Conservation (phyloP, 768 basidiomycete genomes). For the Leucocoprinus leucothites region DNA sequence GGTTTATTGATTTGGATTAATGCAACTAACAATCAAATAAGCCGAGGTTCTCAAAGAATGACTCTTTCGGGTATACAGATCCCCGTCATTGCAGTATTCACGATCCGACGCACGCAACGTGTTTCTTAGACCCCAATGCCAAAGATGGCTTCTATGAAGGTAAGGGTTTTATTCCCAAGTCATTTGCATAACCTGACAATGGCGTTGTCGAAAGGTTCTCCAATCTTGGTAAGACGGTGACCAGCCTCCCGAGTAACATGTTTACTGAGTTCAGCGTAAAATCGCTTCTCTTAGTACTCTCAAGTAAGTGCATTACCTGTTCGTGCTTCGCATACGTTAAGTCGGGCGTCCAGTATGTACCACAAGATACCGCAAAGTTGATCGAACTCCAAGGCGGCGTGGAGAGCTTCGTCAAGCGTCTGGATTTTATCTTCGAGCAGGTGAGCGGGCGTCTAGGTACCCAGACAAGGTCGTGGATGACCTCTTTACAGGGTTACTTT, state of each 20-base stretch:
- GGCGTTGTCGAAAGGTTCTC: slow-evolving; percentile 38
- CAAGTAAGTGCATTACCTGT: slow-evolving; percentile 33
- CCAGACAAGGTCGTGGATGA: neutral
- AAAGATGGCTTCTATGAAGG: slow-evolving; percentile 65
- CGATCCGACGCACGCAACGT: slow-evolving; percentile 53
- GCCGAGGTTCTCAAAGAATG: slow-evolving; percentile 49
- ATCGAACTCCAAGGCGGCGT: slow-evolving; percentile 59
- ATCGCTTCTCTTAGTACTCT: slow-evolving; percentile 41
- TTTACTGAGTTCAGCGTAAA: neutral
- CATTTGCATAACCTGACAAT: neutral
- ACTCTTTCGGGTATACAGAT: slow-evolving; percentile 61
- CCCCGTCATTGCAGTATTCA: slow-evolving; percentile 66
- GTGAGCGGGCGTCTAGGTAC: slow-evolving; percentile 19
- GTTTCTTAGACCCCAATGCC: slow-evolving; percentile 53
- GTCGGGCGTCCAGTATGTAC: slow-evolving; percentile 43
- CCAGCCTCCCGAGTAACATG: neutral
- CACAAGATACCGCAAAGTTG: slow-evolving; percentile 62
- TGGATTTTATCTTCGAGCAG: slow-evolving; percentile 57
- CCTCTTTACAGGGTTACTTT: slow-evolving; percentile 44
- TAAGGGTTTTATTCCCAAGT: slow-evolving; percentile 5
- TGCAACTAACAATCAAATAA: slow-evolving; percentile 17
- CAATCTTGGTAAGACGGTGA: slow-evolving; percentile 46
- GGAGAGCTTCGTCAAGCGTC: slow-evolving; percentile 49
- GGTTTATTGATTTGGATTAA: neutral
- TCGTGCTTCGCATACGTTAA: neutral